Conservation (phyloP, 176 grass and related monocot genomes). For the Rhynchospora tenuis region DNA sequence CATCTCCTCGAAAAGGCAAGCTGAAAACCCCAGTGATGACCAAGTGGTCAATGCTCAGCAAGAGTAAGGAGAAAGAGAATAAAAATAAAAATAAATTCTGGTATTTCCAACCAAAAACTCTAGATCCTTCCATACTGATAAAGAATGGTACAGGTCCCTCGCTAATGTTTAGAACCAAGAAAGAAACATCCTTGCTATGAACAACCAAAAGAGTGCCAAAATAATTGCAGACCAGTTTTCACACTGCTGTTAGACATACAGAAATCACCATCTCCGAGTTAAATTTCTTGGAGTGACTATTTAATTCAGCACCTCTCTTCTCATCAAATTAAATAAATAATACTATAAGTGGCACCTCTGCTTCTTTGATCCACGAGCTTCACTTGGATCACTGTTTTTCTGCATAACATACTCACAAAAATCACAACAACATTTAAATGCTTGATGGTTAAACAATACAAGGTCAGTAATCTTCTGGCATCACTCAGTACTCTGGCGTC, state of each 20-base stretch:
- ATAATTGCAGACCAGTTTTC: neutral
- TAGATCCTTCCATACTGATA: neutral
- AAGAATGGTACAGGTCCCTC: neutral
- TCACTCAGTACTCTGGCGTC: neutral
- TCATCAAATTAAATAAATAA: neutral
- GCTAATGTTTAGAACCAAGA: neutral
- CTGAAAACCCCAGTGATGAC: no score
- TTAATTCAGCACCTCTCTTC: neutral
- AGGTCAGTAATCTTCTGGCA: neutral
- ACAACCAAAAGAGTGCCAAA: neutral
- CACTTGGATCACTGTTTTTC: neutral
- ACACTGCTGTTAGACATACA: neutral
- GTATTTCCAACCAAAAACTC: neutral
- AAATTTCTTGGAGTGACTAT: neutral
- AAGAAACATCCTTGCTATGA: neutral
- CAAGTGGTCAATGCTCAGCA: no score
- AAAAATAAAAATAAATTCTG: neutral
- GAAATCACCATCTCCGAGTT: neutral
- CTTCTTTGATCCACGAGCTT: neutral
- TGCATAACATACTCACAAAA: neutral
- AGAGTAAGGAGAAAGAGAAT: no score
- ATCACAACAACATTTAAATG: neutral
- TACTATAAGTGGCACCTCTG: neutral
- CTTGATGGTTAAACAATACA: neutral
- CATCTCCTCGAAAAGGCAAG: no score